A percentile compares a stretch with the other conserved stretches of the same genome.
These are phyloP conservation scores for Xylaria acuta DNA, from an alignment of 495 filamentous ascomycete genomes.

Conservation along the genomic window DNA sequence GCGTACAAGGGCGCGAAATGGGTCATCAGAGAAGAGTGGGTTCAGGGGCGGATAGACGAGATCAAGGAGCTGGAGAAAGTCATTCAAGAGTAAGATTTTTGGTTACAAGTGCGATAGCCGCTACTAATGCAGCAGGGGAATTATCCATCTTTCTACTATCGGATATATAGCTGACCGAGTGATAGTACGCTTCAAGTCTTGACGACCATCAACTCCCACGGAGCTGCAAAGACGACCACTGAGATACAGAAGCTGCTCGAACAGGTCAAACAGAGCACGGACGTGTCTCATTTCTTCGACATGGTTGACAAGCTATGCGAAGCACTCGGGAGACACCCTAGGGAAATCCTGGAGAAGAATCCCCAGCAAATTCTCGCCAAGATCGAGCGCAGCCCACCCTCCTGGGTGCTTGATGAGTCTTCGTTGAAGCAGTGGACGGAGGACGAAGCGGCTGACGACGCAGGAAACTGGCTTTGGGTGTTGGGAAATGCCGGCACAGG, in stretches of 20 bases:
- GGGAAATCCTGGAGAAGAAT: neutral
- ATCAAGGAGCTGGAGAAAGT: neutral
- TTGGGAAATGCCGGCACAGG: conserved; percentile 6
- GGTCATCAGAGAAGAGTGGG: conserved; percentile 1
- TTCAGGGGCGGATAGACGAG: conserved; percentile 8
- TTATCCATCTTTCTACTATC: too few relatives aligned
- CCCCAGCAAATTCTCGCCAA: conserved; percentile 10
- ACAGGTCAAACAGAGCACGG: neutral
- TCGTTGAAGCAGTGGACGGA: neutral
- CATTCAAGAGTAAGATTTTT: neutral
- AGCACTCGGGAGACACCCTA: neutral
- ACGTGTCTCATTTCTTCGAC: neutral
- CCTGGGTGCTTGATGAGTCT: neutral
- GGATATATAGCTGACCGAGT: neutral
- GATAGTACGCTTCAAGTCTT: neutral
- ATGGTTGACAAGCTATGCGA: neutral
- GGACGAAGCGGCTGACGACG: too few relatives aligned
- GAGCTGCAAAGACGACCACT: neutral
- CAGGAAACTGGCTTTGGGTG: neutral
- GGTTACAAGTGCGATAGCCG: neutral
- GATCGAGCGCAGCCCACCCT: conserved; percentile 1
- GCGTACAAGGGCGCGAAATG: conserved; percentile 2
- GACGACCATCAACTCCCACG: neutral
- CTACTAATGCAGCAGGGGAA: too few relatives aligned
- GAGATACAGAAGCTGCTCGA: neutral